Conservation (phyloP, 1,139 yeast genomes). For the Hemisphaericaspora xylanilytica region DNA sequence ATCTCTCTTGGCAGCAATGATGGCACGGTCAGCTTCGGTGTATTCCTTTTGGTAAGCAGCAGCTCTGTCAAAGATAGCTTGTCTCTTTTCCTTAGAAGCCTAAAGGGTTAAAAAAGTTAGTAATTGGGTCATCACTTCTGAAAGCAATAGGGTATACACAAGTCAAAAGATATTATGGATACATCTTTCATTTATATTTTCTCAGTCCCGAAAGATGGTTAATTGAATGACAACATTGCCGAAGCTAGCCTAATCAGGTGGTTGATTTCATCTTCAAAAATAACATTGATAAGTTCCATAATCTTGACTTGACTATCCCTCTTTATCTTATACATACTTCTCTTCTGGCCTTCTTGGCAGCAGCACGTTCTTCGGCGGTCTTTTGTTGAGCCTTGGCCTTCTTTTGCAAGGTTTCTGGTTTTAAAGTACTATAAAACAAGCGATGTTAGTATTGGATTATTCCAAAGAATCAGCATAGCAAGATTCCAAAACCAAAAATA, state of each 20-base stretch:
- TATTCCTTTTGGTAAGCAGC: slow-evolving; percentile 98
- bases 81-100: slow-evolving; percentile 91
- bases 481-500: background rate
- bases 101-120: slow-evolving; percentile 22
- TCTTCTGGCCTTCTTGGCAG: slow-evolving; percentile 82
- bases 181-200: slow-evolving; percentile 17
- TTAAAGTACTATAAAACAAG: slow-evolving; percentile 36
- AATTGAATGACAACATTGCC: slow-evolving; percentile 92
- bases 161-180: slow-evolving; percentile 3
- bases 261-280: slow-evolving; percentile 63
- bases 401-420: slow-evolving; percentile 96
- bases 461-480: background rate
- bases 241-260: slow-evolving; percentile 71
- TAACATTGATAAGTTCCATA: slow-evolving; percentile 8
- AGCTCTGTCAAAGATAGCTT: slow-evolving; percentile 94
- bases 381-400: slow-evolving; percentile 90
- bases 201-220: slow-evolving; percentile 99
- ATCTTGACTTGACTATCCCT: background rate
- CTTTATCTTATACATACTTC: slow-evolving; percentile 62
- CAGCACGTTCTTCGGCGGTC: slow-evolving; percentile 83
- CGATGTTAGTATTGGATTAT: slow-evolving; percentile 21
- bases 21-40: slow-evolving; percentile 91
- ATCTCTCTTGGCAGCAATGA: slow-evolving; percentile 90
- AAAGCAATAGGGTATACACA: too few species aligned
- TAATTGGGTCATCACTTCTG: slow-evolving; percentile 32